Conservation (phyloP, 805 yeast species). For the Teunomyces panamensis region DNA sequence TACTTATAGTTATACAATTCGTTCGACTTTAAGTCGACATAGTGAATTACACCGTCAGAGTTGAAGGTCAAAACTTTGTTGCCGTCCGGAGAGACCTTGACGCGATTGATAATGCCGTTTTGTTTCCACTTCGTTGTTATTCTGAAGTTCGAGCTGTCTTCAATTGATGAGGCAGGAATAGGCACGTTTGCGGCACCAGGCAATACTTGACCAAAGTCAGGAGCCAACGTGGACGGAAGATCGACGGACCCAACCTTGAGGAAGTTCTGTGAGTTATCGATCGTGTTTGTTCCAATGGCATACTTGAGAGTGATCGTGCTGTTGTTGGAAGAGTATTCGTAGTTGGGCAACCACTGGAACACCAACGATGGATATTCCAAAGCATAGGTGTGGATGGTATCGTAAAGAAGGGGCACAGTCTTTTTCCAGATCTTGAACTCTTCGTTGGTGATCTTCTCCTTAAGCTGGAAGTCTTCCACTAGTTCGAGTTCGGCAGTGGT, state of each 20-base stretch:
- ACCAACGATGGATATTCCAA: conserved; percentile 70
- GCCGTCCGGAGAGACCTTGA: conserved; percentile 51
- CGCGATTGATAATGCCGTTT: conserved; percentile 64
- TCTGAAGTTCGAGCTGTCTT: conserved; percentile 35
- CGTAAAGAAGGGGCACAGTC: conserved; percentile 75
- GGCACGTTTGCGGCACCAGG: conserved; percentile 22
- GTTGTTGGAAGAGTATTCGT: conserved; percentile 24
- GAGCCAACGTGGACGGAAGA: conserved; percentile 50
- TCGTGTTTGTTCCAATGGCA: conserved; percentile 48
- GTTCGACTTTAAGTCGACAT: conserved; percentile 30
- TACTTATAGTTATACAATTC: conserved; percentile 35
- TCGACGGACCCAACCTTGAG: conserved; percentile 44
- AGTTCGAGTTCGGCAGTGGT: conserved; percentile 35
- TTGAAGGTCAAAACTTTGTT: conserved; percentile 54
- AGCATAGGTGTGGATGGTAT: conserved; percentile 65
- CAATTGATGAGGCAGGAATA: conserved; percentile 14
- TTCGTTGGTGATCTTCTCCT: conserved; percentile 67
- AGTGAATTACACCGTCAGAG: conserved; percentile 47
- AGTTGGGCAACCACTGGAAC: conserved; percentile 62
- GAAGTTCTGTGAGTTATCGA: conserved; percentile 39
- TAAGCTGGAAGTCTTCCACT: conserved; percentile 46
- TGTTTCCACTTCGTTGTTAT: conserved; percentile 54
- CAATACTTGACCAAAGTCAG: conserved; percentile 26
- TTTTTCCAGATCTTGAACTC: conserved; percentile 82
- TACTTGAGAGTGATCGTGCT: conserved; percentile 36